Base-by-base conservation (phyloP, 371 early-diverging fungal genomes). In the Umbelopsis sp. region DNA sequence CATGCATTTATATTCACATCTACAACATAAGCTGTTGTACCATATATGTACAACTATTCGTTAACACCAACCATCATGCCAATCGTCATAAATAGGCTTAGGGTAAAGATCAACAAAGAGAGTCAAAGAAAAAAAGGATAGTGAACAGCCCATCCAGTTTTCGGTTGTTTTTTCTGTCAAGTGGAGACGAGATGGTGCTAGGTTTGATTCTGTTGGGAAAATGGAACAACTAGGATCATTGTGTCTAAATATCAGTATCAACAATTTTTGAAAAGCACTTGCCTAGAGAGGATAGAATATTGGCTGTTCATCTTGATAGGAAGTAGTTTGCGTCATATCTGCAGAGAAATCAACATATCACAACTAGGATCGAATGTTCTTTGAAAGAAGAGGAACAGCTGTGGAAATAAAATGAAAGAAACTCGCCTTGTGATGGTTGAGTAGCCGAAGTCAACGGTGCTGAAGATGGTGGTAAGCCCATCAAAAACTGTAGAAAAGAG, bases 341-440 rank as follows among this genome's bases (percentile, higher is more conserved):
- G 53, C 25, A 29, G 10, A 25, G 9, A 32, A 24, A 12, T 11
- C 25, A 22, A 53, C 29, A 29, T 53, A 53, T 45, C 14, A 45
- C 45, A 45, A 53, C 53, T 53, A 53, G 53, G 53, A 53, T 53
- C 53, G 29, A 53, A 53, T 53, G 53, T 24, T 29, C 53, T 53
- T 53, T 20, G 18, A 29, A 25, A 53, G 24, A 18, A 10, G 22
- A 9, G 8, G 25, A 53, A 25, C 29, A 29, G 29, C 29, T 29
- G 29, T 29, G 29, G 45, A 45, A 53, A 2, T 7, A 52, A 53
- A 12, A 24, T 20, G 14, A 53, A 53, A 53, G 32, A 29, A 20
- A 53, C 53, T 53, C 53, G 53, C 53, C 53, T 53, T 53, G 53
- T 53, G 11, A 14, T 20, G 29, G 24, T 14, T 53, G 20, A 6